phyloP scores from a whole-genome alignment of 768 basidiomycete species.

The Tulasnella sp. region DNA sequence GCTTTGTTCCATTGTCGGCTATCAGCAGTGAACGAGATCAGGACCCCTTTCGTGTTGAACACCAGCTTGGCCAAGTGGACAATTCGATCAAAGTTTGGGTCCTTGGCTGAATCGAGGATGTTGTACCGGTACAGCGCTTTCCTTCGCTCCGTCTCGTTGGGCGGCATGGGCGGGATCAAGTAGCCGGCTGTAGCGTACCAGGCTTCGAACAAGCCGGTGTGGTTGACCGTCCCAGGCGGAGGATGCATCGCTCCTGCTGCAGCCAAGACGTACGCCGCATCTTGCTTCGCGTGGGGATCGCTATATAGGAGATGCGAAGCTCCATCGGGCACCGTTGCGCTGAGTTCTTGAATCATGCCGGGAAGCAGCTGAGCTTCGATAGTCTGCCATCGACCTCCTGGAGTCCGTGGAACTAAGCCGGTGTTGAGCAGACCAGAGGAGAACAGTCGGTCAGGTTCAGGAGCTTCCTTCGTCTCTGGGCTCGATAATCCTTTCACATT shows the following conservation, averaged over 20 bases:
- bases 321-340: neutral
- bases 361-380: slow-evolving; percentile 3
- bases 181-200: slow-evolving; percentile 34
- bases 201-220: neutral
- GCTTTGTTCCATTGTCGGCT: slow-evolving; percentile 91
- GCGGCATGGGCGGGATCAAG: slow-evolving; percentile 74
- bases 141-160: slow-evolving; percentile 75
- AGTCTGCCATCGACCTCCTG: neutral
- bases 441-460: neutral
- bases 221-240: neutral
- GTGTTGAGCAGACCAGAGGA: neutral
- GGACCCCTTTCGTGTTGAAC: slow-evolving; percentile 81
- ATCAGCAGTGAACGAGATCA: slow-evolving; percentile 78
- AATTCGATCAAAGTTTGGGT: slow-evolving; percentile 90
- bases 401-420: neutral
- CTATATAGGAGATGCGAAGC: neutral
- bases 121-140: slow-evolving; percentile 85
- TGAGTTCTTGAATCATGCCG: neutral
- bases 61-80: slow-evolving; percentile 90
- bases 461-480: neutral
- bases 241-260: slow-evolving; percentile 7
- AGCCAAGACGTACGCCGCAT: neutral
- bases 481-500: neutral
- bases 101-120: slow-evolving; percentile 79
- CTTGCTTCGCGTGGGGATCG: neutral